Percentiles rank a stretch among this genome's conserved stretches.
phyloP scores from a whole-genome alignment of 2,329 filamentous ascomycete species.

The Falciphora oryzae region DNA sequence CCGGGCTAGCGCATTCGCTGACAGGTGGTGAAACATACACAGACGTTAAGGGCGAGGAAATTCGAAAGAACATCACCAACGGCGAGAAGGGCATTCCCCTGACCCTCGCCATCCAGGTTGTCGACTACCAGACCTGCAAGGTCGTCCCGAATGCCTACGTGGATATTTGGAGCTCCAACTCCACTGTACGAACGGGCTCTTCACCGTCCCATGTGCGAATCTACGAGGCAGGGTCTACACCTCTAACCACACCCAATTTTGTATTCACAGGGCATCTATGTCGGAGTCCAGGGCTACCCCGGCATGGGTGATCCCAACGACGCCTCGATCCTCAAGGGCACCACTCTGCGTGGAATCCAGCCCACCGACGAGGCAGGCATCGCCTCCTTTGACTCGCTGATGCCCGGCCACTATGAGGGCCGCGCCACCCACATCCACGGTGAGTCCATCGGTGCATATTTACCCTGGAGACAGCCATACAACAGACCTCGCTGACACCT shows the following conservation, averaged over 20 bases:
- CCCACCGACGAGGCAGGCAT: slow-evolving; percentile 33
- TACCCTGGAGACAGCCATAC: not conserved
- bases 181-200: slow-evolving; percentile 16
- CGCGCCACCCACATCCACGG: slow-evolving; percentile 36
- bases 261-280: slow-evolving; percentile 6
- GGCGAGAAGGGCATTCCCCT: slow-evolving; percentile 41
- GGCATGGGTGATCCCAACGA: slow-evolving; percentile 26
- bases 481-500: not conserved
- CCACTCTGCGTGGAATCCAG: slow-evolving; percentile 32
- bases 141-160: slow-evolving; percentile 40
- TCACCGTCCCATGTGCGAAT: not conserved
- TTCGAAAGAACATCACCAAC: slow-evolving; percentile 42
- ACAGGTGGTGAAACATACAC: not conserved
- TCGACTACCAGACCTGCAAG: slow-evolving; percentile 47
- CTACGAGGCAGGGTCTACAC: not conserved
- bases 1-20: not conserved
- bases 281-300: slow-evolving; percentile 13
- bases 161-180: slow-evolving; percentile 39
- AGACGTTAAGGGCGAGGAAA: slow-evolving; percentile 42
- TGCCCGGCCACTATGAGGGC: slow-evolving; percentile 37
- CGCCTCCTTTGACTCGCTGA: slow-evolving; percentile 34
- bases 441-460: not conserved
- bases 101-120: slow-evolving; percentile 44
- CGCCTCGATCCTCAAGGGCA: slow-evolving; percentile 23
- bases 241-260: slow-evolving; percentile 27